Evolutionary conservation across 495 filamentous ascomycete genomes (phyloP), one percentile per base, ranked within the genome.

Genomic region (Hypoxylon subgilvum): DNA sequence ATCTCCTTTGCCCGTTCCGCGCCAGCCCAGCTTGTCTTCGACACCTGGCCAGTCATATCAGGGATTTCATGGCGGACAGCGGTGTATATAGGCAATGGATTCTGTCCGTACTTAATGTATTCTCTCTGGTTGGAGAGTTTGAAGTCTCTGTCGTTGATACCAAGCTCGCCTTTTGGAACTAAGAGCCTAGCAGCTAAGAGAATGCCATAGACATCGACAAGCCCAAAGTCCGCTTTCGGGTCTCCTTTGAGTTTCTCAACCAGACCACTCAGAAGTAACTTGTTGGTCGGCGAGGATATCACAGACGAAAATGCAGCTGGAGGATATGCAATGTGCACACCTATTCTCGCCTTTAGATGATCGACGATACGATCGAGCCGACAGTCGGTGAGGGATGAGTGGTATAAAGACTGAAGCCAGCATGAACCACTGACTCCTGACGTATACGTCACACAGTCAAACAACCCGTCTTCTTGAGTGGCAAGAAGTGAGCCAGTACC

Each of bases 31-130:
- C 78, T 74, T 27, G 83, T 79, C 17, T 74, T 75, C 12, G 68
- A 76, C 3, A 64, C 73, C n/a, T 75, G 49, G 0, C 73, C 61
- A 13, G 77, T 72, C 27, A 82, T 69, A 9, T 87, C 71, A 0
- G 94, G 94, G n/a, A 97, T 96, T 69, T 98, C 93, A 68, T 98
- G 94, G 10, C 94, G 84, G 2, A 98, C 92, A 1, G 91, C 91
- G 2, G 92, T 92, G 61, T 97, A 98, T 30, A 98, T 96, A 1
- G 94, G 94, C 53, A 98, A 71, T 9, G 94, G 94, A 58, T 94
- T 83, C 27, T 86, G 81, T 5, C 94, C 94, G 67, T 85, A 77
- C 32, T 84, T 76, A 7, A 95, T 74, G 53, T 87, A 92, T 32
- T 76, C 75, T 46, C 81, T 77, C 67, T 97, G 94, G 52, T 86